Evolutionary conservation across 116 monocot species (phyloP).

Genomic region (Posidonia oceanica): DNA sequence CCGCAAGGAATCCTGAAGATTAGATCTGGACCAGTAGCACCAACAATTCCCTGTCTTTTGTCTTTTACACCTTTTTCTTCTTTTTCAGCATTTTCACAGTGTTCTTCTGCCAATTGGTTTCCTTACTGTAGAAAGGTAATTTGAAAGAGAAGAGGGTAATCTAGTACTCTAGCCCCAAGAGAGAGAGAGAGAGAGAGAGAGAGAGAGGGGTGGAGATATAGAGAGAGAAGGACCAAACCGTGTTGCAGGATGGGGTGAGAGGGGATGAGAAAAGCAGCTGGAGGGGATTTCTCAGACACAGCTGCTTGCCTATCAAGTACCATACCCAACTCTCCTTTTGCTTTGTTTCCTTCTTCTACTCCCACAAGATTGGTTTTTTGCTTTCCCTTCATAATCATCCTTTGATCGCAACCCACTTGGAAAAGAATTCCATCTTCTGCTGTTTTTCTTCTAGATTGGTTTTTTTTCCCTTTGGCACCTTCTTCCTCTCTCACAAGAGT

Average conservation of each 20-base stretch:
- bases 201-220: too few species aligned
- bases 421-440: not conserved
- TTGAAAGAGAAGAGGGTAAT: not conserved
- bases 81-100: not conserved
- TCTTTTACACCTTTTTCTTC: not conserved
- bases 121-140: not conserved
- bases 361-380: not conserved
- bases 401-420: not conserved
- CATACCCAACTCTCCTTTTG: too few species aligned
- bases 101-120: not conserved
- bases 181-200: conserved; percentile 4
- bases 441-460: too few species aligned
- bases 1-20: too few species aligned
- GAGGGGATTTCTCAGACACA: conserved; percentile 1
- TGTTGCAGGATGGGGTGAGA: conserved; percentile 8
- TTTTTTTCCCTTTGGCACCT: not conserved
- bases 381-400: not conserved
- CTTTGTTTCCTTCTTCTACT: not conserved
- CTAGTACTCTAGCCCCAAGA: not conserved
- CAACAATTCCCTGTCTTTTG: not conserved
- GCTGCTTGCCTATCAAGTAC: conserved; percentile 2
- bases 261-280: conserved; percentile 9
- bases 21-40: not conserved
- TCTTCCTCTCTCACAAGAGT: not conserved
- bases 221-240: not conserved